Conservation (phyloP, 140 eudicot genomes). For the Oenanthe javanica region DNA sequence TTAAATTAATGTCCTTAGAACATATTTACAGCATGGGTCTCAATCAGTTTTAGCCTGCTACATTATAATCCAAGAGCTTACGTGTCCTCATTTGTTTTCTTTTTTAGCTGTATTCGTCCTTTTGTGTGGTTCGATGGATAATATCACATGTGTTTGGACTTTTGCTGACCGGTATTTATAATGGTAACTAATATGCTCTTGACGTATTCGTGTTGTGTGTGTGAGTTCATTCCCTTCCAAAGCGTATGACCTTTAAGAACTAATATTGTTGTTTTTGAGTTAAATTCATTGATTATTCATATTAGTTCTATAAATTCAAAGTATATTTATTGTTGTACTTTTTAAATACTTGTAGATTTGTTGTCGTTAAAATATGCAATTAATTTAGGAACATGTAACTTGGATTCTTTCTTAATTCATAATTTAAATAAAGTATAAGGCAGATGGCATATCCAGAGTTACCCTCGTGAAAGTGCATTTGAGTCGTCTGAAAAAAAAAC, state of each 20-base stretch:
- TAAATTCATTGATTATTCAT: not conserved
- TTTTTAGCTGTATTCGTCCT: not conserved
- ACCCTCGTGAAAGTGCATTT: not conserved
- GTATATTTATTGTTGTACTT: not conserved
- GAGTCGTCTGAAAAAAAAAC: not conserved
- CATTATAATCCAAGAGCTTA: not conserved
- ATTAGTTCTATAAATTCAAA: not conserved
- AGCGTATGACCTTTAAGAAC: not conserved
- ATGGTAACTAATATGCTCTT: not conserved
- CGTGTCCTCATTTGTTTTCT: not conserved
- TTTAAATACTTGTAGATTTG: not conserved
- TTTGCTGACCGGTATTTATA: not conserved
- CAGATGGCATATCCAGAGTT: not conserved
- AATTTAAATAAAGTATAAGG: not conserved
- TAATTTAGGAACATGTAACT: not conserved
- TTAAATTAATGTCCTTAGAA: not conserved
- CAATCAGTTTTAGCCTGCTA: not conserved
- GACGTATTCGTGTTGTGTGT: not conserved
- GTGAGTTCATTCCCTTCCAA: not conserved
- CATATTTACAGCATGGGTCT: not conserved
- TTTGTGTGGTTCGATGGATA: not conserved
- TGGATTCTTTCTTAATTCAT: not conserved
- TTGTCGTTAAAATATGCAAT: not conserved
- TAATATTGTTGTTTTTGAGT: not conserved
- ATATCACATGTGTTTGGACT: not conserved